phyloP scores from a whole-genome alignment of 73 alveolate species.

The Durusdinium trenchii region DNA sequence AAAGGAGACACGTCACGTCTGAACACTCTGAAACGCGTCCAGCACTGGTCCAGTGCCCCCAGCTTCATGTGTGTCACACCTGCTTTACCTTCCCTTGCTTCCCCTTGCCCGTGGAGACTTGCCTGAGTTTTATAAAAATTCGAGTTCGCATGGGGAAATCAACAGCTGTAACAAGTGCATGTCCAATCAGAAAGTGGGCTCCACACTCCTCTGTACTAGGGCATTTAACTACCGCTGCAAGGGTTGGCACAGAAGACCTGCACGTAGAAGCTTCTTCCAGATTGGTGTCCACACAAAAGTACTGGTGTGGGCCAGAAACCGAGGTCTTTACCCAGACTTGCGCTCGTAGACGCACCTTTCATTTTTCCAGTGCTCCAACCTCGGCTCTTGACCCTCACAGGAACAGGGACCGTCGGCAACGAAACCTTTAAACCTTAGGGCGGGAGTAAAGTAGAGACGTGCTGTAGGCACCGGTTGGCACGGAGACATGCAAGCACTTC shows the following conservation, averaged over 20 bases:
- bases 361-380: constrained; percentile 61
- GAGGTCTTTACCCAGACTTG: constrained; percentile 5
- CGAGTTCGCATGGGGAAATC: neutral
- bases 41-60: neutral
- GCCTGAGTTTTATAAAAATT: neutral
- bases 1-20: too few species aligned
- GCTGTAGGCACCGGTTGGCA: too few species aligned
- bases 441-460: too few species aligned
- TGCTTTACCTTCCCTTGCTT: neutral
- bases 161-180: neutral
- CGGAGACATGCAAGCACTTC: too few species aligned
- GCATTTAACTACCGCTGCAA: constrained; percentile 53
- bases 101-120: neutral
- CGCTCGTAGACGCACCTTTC: constrained; percentile 58
- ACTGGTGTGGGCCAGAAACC: neutral
- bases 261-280: neutral
- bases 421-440: too few species aligned
- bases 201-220: neutral
- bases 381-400: too few species aligned
- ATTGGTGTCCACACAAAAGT: neutral
- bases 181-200: neutral
- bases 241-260: constrained; percentile 45
- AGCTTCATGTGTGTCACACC: neutral
- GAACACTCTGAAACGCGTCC: too few species aligned
- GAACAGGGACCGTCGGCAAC: too few species aligned